Percentiles rank a stretch among this genome's conserved stretches.
phyloP scores from a whole-genome alignment of 2,329 filamentous ascomycete genomes.

The Apiospora malaysiana region DNA sequence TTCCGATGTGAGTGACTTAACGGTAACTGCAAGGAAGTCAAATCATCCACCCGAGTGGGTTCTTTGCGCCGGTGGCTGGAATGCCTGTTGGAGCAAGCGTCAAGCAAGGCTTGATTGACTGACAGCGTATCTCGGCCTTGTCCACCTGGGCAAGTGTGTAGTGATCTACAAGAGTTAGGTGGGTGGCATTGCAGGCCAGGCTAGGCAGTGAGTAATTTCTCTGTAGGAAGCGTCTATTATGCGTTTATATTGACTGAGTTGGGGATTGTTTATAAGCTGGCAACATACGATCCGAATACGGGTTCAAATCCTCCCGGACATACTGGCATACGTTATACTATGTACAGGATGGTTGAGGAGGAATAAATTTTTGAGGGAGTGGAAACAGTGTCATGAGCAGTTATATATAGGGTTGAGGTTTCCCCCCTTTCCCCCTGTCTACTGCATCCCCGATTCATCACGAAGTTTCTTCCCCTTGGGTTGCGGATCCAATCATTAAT shows the following conservation, averaged over 20 bases:
- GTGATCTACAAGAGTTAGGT: not conserved
- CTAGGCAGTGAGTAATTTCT: no score
- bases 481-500: no score
- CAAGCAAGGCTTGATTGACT: not conserved
- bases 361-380: no score
- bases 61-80: not conserved
- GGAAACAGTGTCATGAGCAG: no score
- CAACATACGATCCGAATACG: not conserved
- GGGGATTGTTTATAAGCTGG: not conserved
- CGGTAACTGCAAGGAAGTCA: not conserved
- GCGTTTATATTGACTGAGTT: not conserved
- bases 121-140: not conserved
- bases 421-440: no score
- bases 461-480: no score
- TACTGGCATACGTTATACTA: no score
- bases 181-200: not conserved
- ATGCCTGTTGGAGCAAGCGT: not conserved
- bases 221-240: no score
- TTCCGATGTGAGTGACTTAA: not conserved
- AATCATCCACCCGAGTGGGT: not conserved
- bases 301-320: not conserved
- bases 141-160: not conserved
- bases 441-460: no score
- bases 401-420: no score
- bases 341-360: no score